Conservation (phyloP, 2,329 filamentous ascomycete genomes). For the Daldinia eschscholtzii region DNA sequence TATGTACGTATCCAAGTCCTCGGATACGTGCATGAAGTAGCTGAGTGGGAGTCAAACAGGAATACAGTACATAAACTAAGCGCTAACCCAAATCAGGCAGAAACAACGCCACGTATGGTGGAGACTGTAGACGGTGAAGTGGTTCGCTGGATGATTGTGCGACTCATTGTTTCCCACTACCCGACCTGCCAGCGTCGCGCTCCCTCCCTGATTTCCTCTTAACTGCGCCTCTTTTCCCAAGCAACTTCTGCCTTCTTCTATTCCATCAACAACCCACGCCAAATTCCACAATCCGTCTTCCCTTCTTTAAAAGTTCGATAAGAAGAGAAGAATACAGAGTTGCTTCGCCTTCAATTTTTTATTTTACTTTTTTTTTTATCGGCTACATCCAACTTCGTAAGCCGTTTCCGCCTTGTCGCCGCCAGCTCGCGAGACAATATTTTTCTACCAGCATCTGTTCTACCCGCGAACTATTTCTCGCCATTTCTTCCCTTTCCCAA, state of each 20-base stretch:
- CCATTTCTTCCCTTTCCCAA: constrained; percentile 15
- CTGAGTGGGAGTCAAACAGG: no score
- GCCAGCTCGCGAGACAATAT: constrained; percentile 27
- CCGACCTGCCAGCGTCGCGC: constrained; percentile 18
- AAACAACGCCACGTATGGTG: constrained; percentile 30
- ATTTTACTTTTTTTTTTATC: constrained; percentile 41
- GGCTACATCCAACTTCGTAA: constrained; percentile 54
- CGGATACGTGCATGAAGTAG: not conserved
- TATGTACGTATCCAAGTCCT: no score
- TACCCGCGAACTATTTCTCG: constrained; percentile 14
- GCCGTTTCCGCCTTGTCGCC: constrained; percentile 40
- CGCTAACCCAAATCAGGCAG: constrained; percentile 3
- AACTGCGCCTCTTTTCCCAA: constrained; percentile 27
- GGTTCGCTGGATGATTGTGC: constrained; percentile 12
- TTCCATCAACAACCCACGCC: constrained; percentile 27
- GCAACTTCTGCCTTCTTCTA: constrained; percentile 22
- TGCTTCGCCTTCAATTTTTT: constrained; percentile 14
- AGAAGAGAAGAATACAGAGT: constrained; percentile 30
- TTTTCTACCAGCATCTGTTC: constrained; percentile 21
- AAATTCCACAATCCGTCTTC: constrained; percentile 21
- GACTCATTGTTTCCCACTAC: constrained; percentile 38
- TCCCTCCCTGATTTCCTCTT: constrained; percentile 28
- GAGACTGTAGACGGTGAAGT: constrained; percentile 9
- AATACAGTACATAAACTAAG: not conserved
- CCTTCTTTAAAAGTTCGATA: constrained; percentile 37